Evolutionary conservation across 768 basidiomycete genomes (phyloP).

Genomic region (Trametes gibbosa): DNA sequence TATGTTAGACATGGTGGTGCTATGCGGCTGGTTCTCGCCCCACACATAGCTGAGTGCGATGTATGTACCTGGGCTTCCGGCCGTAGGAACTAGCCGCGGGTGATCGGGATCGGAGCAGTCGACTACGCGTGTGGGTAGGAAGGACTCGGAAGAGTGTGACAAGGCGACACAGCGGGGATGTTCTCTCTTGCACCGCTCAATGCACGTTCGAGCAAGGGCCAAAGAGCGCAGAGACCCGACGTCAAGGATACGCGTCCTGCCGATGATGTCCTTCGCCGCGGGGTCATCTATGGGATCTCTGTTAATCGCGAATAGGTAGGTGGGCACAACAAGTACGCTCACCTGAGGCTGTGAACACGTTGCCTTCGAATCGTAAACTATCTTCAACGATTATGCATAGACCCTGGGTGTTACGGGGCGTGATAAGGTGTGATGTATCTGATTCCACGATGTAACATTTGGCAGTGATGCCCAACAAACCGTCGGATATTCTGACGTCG

Average conservation of each 20-base stretch:
- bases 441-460: too few relatives aligned
- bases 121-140: conserved; percentile 5
- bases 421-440: too few relatives aligned
- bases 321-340: too few relatives aligned
- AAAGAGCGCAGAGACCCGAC: background rate
- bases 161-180: background rate
- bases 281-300: background rate
- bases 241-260: background rate
- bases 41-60: conserved; percentile 12
- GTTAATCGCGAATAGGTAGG: too few relatives aligned
- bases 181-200: conserved; percentile 1
- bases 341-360: too few relatives aligned
- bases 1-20: conserved; percentile 1
- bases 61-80: conserved; percentile 1
- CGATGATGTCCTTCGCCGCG: background rate
- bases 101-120: conserved; percentile 7
- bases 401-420: too few relatives aligned
- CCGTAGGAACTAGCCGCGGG: background rate
- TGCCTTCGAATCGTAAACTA: too few relatives aligned
- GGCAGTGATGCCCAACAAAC: too few relatives aligned
- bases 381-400: too few relatives aligned
- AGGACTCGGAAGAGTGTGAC: background rate
- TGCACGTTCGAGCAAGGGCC: background rate
- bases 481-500: too few relatives aligned
- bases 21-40: background rate